Percentiles rank a stretch among this genome's conserved stretches.
Evolutionary conservation across 805 yeast genomes (phyloP).

Genomic region (Clavispora asparagi): DNA sequence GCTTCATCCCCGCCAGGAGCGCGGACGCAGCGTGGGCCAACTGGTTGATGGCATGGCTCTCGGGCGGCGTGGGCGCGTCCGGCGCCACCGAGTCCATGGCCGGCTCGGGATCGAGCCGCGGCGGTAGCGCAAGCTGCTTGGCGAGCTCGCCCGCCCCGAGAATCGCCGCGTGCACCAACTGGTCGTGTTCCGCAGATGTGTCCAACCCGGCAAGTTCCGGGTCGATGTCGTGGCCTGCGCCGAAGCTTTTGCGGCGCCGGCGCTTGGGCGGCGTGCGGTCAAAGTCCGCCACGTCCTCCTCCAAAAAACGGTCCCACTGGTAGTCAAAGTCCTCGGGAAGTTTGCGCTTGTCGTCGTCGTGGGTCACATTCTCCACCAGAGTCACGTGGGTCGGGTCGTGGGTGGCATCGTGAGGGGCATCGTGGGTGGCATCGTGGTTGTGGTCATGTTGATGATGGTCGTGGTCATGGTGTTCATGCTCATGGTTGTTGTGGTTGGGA

Average conservation of each 20-base stretch:
- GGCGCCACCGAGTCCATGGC: neutral
- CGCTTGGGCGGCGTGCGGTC: conserved; percentile 11
- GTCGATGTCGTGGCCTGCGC: conserved; percentile 23
- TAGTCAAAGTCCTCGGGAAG: conserved; percentile 38
- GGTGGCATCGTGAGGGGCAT: neutral
- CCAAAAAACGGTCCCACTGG: conserved; percentile 41
- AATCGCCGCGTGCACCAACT: conserved; percentile 64
- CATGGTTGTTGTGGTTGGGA: neutral
- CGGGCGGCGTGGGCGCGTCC: neutral
- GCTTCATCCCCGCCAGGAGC: conserved; percentile 8
- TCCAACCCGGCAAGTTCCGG: conserved; percentile 35
- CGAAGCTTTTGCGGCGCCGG: conserved; percentile 6
- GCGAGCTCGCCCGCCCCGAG: conserved; percentile 64
- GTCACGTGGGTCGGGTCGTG: neutral
- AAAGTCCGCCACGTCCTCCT: conserved; percentile 18
- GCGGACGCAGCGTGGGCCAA: conserved; percentile 27
- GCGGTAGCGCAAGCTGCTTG: conserved; percentile 27
- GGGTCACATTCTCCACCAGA: too few species aligned
- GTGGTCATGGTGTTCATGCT: neutral
- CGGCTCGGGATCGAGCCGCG: neutral
- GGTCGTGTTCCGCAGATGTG: conserved; percentile 49
- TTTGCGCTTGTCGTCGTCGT: conserved; percentile 6
- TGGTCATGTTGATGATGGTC: neutral
- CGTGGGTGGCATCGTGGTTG: neutral
- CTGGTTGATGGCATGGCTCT: conserved; percentile 20